Evolutionary conservation across 2,329 filamentous ascomycete genomes (phyloP), one percentile per base, ranked within the genome.

Genomic region (Cladosporium sp.): DNA sequence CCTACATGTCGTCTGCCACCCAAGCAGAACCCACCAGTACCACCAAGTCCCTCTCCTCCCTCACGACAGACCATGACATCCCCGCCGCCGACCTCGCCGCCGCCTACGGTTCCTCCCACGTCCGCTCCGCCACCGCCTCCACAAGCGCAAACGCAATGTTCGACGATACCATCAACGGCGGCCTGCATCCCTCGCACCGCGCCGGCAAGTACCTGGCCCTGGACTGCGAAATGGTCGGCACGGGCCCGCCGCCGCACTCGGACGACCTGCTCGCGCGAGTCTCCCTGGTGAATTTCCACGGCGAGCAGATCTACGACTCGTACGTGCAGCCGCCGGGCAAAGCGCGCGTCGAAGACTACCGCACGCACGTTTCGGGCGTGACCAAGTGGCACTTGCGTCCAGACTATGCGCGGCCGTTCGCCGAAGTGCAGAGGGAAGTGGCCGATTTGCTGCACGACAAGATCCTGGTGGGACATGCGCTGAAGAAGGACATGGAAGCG

Each of bases 161-260:
- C 31, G 77, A 81, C 12, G 70, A 79, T 69, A 72, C 83, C 58
- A 71, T 78, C 57, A 83, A 83, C 68, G 76, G 77, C 68, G 80
- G 81, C 64, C 72, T 80, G 1, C 71, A 75, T 68, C 77, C 81
- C 28, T 86, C 84, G 6, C 80, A 90, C 40, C 86, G 92, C 62
- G 81, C 93, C 23, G 95, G 94, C 61, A 96, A 95, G 83, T 99
- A 96, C 77, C 81, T 99, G 50, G 91, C 91, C 23, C 87, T 99
- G 56, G 95, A 99, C 81, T 99, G 95, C 78, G 95, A 99, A 80
- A 99, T 99, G 95, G 95, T 99, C 29, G 95, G 94, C 57, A 87
- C 96, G 14, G 91, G 90, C 0, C 78, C 86, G 6, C 77, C 80
- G 46, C 81, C 86, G 3, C 87, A 87, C 60, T 83, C 89, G 69